Percentiles rank a stretch among this genome's conserved stretches.
Evolutionary conservation across 495 filamentous ascomycete species (phyloP).

Genomic region (Daldinia decipiens): DNA sequence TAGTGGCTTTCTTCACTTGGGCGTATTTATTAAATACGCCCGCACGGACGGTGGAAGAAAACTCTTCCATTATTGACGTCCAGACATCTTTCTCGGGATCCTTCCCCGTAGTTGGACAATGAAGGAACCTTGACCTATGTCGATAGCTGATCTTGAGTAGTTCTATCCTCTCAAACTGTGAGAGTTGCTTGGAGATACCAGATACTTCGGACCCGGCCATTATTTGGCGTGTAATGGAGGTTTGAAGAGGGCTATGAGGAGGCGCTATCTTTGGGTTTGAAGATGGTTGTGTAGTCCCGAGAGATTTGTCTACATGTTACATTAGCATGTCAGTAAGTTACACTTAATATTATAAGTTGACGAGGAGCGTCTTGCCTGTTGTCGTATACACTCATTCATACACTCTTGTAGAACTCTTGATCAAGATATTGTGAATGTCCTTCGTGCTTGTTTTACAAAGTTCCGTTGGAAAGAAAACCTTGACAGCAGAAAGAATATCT

Average conservation of each 20-base stretch:
- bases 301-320: not conserved
- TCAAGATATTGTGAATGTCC: not conserved
- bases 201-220: not conserved
- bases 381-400: not conserved
- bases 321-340: not conserved
- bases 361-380: not conserved
- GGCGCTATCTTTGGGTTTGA: not conserved
- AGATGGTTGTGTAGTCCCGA: not conserved
- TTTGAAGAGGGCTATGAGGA: not conserved
- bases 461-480: not conserved
- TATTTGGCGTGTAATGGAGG: not conserved
- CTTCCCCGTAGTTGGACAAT: slow-evolving; percentile 26
- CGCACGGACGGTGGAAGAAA: slow-evolving; percentile 15
- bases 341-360: not conserved
- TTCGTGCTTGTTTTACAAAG: not conserved
- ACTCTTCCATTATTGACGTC: slow-evolving; percentile 31
- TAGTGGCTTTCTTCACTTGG: slow-evolving; percentile 24
- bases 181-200: slow-evolving; percentile 9
- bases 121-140: slow-evolving; percentile 17
- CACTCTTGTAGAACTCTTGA: too few relatives aligned
- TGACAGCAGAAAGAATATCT: not conserved
- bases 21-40: slow-evolving; percentile 20
- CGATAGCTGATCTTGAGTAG: slow-evolving; percentile 27
- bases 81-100: slow-evolving; percentile 23
- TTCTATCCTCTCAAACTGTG: slow-evolving; percentile 21